Evolutionary conservation across 1,284 basidiomycete genomes (phyloP).

Genomic region (Melampsora americana): DNA sequence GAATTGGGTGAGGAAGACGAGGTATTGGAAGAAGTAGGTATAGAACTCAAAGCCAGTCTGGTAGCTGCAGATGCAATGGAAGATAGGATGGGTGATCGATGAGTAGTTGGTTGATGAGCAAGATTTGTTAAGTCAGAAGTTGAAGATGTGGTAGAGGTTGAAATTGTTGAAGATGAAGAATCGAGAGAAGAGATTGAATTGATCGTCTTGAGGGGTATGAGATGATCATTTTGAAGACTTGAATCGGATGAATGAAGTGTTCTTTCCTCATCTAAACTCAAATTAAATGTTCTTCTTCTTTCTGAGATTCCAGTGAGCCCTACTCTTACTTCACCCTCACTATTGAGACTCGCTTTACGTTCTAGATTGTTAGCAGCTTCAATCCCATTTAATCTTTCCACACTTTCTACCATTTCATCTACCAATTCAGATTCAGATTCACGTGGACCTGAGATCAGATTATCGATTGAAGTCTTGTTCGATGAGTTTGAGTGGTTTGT

Average conservation of each 20-base stretch:
- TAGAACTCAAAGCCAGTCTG: background rate
- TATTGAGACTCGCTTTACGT: slow-evolving; percentile 29
- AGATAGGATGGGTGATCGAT: background rate
- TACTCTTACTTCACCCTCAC: slow-evolving; percentile 31
- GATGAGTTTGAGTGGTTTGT: background rate
- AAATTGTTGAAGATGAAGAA: background rate
- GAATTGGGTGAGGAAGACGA: too few species aligned
- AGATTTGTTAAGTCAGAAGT: background rate
- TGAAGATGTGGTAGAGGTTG: background rate
- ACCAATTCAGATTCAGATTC: slow-evolving; percentile 40
- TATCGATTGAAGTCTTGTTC: slow-evolving; percentile 5
- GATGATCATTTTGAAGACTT: background rate
- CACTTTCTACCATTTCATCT: slow-evolving; percentile 35
- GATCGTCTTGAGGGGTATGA: background rate
- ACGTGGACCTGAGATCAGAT: slow-evolving; percentile 21
- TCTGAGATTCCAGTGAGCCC: slow-evolving; percentile 38
- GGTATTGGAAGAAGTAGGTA: background rate
- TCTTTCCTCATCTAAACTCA: slow-evolving; percentile 11
- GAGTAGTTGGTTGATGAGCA: background rate
- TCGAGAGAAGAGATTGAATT: too few species aligned
- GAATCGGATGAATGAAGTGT: background rate
- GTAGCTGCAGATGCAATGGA: slow-evolving; percentile 1
- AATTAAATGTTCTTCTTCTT: slow-evolving; percentile 24
- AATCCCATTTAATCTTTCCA: slow-evolving; percentile 22
- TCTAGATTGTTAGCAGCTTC: slow-evolving; percentile 34